phyloP scores from a whole-genome alignment of 768 basidiomycete genomes.

The Cubamyces sp. region DNA sequence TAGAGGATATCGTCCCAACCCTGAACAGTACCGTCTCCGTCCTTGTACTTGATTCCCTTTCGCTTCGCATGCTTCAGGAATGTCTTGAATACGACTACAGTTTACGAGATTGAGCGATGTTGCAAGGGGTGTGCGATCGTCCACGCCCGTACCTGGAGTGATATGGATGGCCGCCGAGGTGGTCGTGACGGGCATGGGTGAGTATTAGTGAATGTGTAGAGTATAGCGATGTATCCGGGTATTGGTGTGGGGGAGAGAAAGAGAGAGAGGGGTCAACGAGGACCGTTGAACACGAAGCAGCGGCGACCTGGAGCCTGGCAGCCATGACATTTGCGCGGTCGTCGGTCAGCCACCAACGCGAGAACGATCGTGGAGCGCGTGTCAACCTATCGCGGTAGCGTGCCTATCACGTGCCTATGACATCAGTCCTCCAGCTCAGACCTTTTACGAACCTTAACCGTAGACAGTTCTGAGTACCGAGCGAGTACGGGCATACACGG shows the following conservation, averaged over 20 bases:
- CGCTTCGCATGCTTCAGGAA: slow-evolving; percentile 51
- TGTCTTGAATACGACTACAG: slow-evolving; percentile 58
- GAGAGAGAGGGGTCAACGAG: neutral
- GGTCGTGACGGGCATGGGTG: slow-evolving; percentile 55
- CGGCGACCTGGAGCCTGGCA: neutral
- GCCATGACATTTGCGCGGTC: neutral
- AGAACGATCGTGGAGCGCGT: slow-evolving; percentile 20
- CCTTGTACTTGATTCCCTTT: slow-evolving; percentile 44
- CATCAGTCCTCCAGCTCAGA: too few relatives aligned
- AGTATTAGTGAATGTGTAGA: neutral
- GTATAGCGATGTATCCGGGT: neutral
- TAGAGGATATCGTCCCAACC: slow-evolving; percentile 68
- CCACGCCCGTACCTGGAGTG: slow-evolving; percentile 46
- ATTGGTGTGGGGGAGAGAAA: neutral
- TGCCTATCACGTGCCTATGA: slow-evolving; percentile 5
- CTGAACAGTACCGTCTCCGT: slow-evolving; percentile 40
- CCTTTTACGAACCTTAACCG: too few relatives aligned
- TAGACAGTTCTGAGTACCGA: too few relatives aligned
- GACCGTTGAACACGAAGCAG: neutral
- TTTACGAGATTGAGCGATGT: neutral
- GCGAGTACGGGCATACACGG: neutral
- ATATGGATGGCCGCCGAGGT: slow-evolving; percentile 58
- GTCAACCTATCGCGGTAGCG: neutral
- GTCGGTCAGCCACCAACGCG: slow-evolving; percentile 23
- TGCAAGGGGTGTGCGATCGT: neutral